Evolutionary conservation across 768 basidiomycete species (phyloP), one percentile per base, ranked within the genome.

Genomic region (Serendipita sp.): DNA sequence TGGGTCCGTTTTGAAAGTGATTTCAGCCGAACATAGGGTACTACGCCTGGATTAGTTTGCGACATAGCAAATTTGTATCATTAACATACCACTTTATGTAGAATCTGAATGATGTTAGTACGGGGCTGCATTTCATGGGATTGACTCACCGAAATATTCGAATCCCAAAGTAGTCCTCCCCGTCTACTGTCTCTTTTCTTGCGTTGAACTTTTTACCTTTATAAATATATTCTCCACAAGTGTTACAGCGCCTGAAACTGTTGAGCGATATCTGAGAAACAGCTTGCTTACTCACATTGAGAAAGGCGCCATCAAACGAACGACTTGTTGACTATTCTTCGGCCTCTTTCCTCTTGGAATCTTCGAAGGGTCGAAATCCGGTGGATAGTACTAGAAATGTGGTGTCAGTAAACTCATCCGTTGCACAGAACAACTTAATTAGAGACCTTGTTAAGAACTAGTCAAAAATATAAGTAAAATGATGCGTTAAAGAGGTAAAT

Each of bases 141-240:
- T 8, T 8, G 44, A 36, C 64, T 54, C 46, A 65, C 64, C 89
- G 80, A 73, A 92, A 92, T 64, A 91, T 93, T 76, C 96, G 97
- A 79, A 99, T 98, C 4, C 95, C 94, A 78, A 90, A 91, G 71
- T 99, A 99, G 69, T 96, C 92, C 73, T 98, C 95, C 0, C 90
- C 92, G 0, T 92, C 88, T 7, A 96, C 96, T 0, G 95, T 98
- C 77, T 99, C 96, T 73, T 99, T 98, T 58, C 95, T 82, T 3
- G 96, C 96, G 70, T 99, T 98, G 79, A 99, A 99, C 75, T 99
- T 99, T 79, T 99, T 99, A 54, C 96, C 96, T 74, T 99, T 97
- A 76, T 97, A 95, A 64, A 99, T 89, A 71, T 98, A 99, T 76
- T 99, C 96, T 56, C 94, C 96, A 70, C 96, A 99, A 2, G 91